phyloP scores from a whole-genome alignment of 257 asterid genomes.

The Petrea volubilis region DNA sequence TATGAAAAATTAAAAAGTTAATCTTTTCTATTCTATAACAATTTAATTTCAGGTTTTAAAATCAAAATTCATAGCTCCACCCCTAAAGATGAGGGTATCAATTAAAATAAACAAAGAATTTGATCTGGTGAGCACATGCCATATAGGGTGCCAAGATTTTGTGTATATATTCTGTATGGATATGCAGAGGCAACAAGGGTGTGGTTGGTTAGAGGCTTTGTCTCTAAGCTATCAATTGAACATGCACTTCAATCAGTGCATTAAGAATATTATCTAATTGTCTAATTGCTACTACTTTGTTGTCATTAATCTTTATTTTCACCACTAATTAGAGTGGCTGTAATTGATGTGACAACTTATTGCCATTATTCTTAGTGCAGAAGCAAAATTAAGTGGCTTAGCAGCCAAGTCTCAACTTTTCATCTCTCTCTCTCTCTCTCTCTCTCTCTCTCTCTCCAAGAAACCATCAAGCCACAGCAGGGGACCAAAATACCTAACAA shows the following conservation, averaged over 20 bases:
- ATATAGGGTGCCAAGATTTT: not conserved
- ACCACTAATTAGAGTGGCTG: not conserved
- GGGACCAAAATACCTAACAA: not conserved
- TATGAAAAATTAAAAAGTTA: no score
- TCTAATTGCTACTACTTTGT: not conserved
- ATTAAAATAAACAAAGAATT: not conserved
- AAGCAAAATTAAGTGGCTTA: conserved; percentile 1
- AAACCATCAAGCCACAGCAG: not conserved
- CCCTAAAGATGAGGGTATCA: no score
- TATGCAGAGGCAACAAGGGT: not conserved
- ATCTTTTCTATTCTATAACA: no score
- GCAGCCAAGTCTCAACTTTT: not conserved
- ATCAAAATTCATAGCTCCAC: no score
- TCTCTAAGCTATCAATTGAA: conserved; percentile 16
- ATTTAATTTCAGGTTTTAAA: no score
- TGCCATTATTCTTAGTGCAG: not conserved
- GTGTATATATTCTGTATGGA: not conserved
- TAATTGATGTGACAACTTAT: not conserved
- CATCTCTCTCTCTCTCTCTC: not conserved
- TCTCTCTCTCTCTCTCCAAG: no score
- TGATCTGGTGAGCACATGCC: conserved; percentile 20
- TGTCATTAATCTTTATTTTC: not conserved
- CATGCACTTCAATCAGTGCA: not conserved
- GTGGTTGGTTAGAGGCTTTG: conserved; percentile 20
- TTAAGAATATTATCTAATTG: not conserved